phyloP scores from a whole-genome alignment of 805 yeast species.

The Saccharomycopsis amapae region DNA sequence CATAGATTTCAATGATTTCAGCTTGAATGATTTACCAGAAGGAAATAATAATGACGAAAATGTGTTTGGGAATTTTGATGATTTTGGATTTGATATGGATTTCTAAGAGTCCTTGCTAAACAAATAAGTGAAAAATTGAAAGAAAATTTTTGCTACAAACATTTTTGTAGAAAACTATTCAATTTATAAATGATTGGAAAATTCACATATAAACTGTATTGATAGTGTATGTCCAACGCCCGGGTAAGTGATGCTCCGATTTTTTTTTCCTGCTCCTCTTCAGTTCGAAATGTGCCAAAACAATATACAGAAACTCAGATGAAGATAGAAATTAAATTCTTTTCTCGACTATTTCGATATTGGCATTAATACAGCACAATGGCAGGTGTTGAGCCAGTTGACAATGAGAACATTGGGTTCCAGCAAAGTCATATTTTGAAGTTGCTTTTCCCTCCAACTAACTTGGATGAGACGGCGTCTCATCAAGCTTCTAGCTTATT shows the following conservation, averaged over 20 bases:
- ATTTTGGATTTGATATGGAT: slow-evolving; percentile 17
- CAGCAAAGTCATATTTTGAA: background rate
- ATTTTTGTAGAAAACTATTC: no score
- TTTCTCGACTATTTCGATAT: background rate
- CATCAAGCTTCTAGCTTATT: slow-evolving; percentile 3
- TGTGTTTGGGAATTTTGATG: slow-evolving; percentile 13
- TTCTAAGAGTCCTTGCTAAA: background rate
- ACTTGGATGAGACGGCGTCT: background rate
- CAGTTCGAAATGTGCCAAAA: no score
- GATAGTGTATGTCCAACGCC: no score
- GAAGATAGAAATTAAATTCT: background rate
- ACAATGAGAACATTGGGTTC: background rate
- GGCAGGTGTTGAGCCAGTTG: background rate
- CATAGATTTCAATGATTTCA: slow-evolving; percentile 18
- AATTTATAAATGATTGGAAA: no score
- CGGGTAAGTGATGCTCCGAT: no score
- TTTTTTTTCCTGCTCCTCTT: no score
- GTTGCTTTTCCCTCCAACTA: slow-evolving; percentile 1
- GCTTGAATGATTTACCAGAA: slow-evolving; percentile 15
- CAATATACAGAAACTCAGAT: no score
- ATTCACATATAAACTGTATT: no score
- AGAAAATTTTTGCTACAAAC: no score
- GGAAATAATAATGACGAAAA: background rate
- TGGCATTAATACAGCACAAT: background rate
- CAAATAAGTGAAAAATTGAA: no score